These are phyloP conservation scores for Talinum fruticosum DNA, from an alignment of 148 eudicot species.

Conservation along the genomic window DNA sequence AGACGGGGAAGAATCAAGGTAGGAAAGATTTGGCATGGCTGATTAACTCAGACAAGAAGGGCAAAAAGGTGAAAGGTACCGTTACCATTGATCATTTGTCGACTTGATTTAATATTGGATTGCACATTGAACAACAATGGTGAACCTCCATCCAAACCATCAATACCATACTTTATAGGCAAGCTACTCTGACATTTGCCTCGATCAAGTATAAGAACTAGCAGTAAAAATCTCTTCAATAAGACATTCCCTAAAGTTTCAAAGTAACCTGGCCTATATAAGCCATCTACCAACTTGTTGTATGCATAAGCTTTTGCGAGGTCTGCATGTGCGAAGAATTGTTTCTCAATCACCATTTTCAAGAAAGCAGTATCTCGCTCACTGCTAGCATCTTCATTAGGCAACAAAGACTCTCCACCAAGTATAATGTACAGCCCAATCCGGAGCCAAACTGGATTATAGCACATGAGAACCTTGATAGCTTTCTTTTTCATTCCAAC, in stretches of 20 bases:
- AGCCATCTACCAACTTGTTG: conserved; percentile 87
- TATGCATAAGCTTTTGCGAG: conserved; percentile 78
- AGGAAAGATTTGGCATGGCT: conserved; percentile 4
- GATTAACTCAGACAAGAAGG: conserved; percentile 12
- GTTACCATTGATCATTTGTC: conserved; percentile 72
- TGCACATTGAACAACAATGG: conserved; percentile 72
- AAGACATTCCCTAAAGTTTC: conserved; percentile 73
- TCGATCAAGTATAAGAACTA: conserved; percentile 83
- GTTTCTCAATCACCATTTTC: conserved; percentile 81
- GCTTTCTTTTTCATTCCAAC: conserved; percentile 88
- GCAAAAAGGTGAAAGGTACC: not conserved
- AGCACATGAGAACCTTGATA: conserved; percentile 60
- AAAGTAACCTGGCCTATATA: conserved; percentile 92
- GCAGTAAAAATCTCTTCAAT: conserved; percentile 82
- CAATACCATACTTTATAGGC: conserved; percentile 87
- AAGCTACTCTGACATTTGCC: conserved; percentile 72
- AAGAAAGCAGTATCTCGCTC: conserved; percentile 77
- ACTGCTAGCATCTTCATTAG: conserved; percentile 45
- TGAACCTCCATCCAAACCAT: conserved; percentile 98
- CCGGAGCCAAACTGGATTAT: conserved; percentile 81
- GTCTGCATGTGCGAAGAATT: conserved; percentile 70
- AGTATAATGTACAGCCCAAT: conserved; percentile 73
- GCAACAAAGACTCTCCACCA: conserved; percentile 88
- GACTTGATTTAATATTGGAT: conserved; percentile 66
- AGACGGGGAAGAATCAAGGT: conserved; percentile 19